A percentile compares a stretch with the other conserved stretches of the same genome.
phyloP scores from a whole-genome alignment of 1,139 yeast genomes.

The Kluyveromyces marxianus region DNA sequence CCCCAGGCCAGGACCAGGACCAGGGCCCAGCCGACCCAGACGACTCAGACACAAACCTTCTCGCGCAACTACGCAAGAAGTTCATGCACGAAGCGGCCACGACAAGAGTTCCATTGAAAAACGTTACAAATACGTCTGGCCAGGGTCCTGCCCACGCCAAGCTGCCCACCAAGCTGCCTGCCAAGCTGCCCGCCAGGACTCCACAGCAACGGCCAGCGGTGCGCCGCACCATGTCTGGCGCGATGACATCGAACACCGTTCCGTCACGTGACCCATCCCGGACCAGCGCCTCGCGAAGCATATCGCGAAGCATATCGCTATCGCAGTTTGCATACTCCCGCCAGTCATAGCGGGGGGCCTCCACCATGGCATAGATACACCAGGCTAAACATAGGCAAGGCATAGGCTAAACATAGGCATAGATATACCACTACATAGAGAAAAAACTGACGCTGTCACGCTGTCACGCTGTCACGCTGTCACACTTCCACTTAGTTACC shows the following conservation, averaged over 20 bases:
- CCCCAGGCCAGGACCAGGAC: not conserved
- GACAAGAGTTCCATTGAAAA: conserved; percentile 1
- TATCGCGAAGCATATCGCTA: conserved; percentile 7
- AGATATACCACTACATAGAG: no score
- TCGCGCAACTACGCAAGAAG: conserved; percentile 8
- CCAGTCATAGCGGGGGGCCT: not conserved
- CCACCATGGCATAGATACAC: not conserved
- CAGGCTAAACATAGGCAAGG: no score
- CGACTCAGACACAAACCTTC: conserved; percentile 4
- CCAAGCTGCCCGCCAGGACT: not conserved
- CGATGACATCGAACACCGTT: not conserved
- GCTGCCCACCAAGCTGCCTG: not conserved
- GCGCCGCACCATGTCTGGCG: conserved; percentile 5
- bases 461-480: no score
- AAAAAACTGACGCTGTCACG: no score
- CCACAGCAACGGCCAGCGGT: conserved; percentile 1
- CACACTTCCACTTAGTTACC: no score
- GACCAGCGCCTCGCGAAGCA: not conserved
- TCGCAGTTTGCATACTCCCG: conserved; percentile 13
- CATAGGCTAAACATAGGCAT: no score
- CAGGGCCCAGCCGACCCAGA: not conserved
- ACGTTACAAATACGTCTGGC: not conserved
- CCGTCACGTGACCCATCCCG: not conserved
- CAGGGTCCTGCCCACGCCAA: not conserved
- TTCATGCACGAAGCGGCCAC: conserved; percentile 3